Evolutionary conservation across 2,329 filamentous ascomycete species (phyloP).

Genomic region (Arachnomyces sp.): DNA sequence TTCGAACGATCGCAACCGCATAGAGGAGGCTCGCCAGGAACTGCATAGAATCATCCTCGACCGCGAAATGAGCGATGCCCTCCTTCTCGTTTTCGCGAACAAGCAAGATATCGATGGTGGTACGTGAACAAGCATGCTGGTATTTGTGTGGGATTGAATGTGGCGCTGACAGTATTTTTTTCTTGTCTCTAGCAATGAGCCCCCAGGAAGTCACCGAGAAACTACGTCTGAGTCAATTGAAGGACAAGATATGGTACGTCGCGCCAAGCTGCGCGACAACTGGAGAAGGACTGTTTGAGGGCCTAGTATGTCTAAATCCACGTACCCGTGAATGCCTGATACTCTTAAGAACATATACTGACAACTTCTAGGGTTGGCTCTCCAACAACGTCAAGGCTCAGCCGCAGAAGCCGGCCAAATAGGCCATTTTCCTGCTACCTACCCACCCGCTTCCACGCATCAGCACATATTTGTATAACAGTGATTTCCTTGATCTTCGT

Average conservation of each 20-base stretch:
- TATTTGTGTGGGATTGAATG: background rate
- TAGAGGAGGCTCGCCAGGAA: conserved; percentile 89
- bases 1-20: conserved; percentile 81
- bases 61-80: conserved; percentile 91
- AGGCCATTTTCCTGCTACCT: conserved; percentile 5
- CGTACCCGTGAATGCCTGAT: too few relatives aligned
- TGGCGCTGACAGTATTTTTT: background rate
- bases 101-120: conserved; percentile 91
- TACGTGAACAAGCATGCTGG: conserved; percentile 35
- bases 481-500: too few relatives aligned
- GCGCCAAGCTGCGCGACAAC: conserved; percentile 76
- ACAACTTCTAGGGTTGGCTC: conserved; percentile 55
- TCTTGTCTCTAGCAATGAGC: conserved; percentile 62
- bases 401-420: conserved; percentile 29
- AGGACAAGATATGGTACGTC: conserved; percentile 79
- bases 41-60: conserved; percentile 97
- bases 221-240: conserved; percentile 67
- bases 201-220: conserved; percentile 72
- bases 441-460: too few relatives aligned
- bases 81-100: conserved; percentile 94
- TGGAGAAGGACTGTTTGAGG: conserved; percentile 73
- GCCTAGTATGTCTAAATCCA: conserved; percentile 48
- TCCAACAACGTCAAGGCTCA: conserved; percentile 71
- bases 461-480: conserved; percentile 24
- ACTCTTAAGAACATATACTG: background rate